Conservation (phyloP, 2,329 filamentous ascomycete genomes). For the Nemania abortiva region DNA sequence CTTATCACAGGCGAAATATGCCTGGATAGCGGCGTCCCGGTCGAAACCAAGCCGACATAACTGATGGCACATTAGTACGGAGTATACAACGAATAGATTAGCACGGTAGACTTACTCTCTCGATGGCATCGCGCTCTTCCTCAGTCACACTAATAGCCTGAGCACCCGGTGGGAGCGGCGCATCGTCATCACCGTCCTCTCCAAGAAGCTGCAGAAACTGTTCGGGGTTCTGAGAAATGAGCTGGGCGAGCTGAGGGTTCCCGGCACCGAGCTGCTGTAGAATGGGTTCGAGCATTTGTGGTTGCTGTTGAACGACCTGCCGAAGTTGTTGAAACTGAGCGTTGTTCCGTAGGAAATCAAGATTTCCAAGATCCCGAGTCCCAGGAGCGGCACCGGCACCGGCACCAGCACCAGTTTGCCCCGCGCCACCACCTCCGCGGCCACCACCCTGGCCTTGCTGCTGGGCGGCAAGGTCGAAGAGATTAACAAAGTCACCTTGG, state of each 20-base stretch:
- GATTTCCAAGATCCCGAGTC: constrained; percentile 72
- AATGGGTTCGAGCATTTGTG: constrained; percentile 98
- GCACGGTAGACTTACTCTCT: constrained; percentile 74
- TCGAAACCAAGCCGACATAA: constrained; percentile 94
- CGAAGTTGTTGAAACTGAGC: constrained; percentile 98
- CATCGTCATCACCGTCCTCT: constrained; percentile 88
- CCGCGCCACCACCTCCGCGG: constrained; percentile 57
- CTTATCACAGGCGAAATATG: constrained; percentile 99
- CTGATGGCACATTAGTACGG: constrained; percentile 58
- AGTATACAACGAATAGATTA: constrained; percentile 15
- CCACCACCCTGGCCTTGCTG: constrained; percentile 64
- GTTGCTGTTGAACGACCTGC: constrained; percentile 96
- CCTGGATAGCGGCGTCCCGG: constrained; percentile 93
- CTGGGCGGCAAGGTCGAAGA: constrained; percentile 93
- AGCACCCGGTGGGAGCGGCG: constrained; percentile 85
- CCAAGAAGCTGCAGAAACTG: constrained; percentile 92
- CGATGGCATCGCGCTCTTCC: constrained; percentile 96
- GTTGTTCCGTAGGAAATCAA: constrained; percentile 95
- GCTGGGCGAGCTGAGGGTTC: constrained; percentile 91
- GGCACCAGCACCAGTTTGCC: constrained; percentile 50
- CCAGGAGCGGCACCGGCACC: constrained; percentile 64
- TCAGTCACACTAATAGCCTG: constrained; percentile 93
- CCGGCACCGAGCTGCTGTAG: constrained; percentile 94
- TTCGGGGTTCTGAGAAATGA: constrained; percentile 92
- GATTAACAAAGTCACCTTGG: constrained; percentile 75